Percentiles rank a stretch among this genome's conserved stretches.
These are phyloP conservation scores for thale cress (Arabidopsis thaliana) DNA, from an alignment of 345 rosid genomes.

Conservation along the genomic window TAIR10.1 NC_003070.9:27458501-27459000, in stretches of 20 bases:
- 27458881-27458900: conserved; percentile 1
- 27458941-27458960: conserved; percentile 52
- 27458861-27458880: conserved; percentile 25
- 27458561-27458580: conserved; percentile 82
- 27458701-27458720: conserved; percentile 67
- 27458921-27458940: conserved; percentile 73
- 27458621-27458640: not conserved
- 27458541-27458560: conserved; percentile 94
- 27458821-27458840: conserved; percentile 83
- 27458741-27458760: conserved; percentile 62
- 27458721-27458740: conserved; percentile 57
- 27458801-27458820: conserved; percentile 45
- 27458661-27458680: not conserved
- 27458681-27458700: conserved; percentile 51
- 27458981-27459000: conserved; percentile 88
- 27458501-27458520: conserved; percentile 48
- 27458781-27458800: conserved; percentile 52
- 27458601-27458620: not conserved
- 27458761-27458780: conserved; percentile 84
- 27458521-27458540: conserved; percentile 75
- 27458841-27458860: conserved; percentile 84
- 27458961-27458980: conserved; percentile 65
- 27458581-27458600: not conserved
- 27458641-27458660: conserved; percentile 1
- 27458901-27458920: conserved; percentile 32